Conservation (phyloP, 345 rosid species). For the Salix viminalis region DNA sequence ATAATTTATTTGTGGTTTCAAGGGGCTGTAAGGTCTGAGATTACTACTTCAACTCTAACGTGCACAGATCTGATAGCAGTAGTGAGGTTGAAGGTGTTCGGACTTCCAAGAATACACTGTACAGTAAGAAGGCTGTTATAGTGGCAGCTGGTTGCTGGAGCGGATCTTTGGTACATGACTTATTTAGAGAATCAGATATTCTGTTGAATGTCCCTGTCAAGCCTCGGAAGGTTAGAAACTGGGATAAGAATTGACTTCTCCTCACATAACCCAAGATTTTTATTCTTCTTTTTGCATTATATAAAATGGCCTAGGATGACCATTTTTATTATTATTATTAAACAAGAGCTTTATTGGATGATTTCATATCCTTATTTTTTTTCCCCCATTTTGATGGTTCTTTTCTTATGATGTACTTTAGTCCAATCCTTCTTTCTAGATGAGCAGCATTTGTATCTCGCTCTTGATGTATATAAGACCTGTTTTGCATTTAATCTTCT, state of each 20-base stretch:
- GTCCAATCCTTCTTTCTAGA: neutral
- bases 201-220: conserved; percentile 55
- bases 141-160: conserved; percentile 94
- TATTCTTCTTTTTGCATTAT: neutral
- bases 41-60: conserved; percentile 4
- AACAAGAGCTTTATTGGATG: neutral
- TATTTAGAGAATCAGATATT: conserved; percentile 46
- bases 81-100: conserved; percentile 56
- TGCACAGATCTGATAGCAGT: conserved; percentile 40
- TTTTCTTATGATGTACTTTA: neutral
- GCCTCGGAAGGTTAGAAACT: conserved; percentile 70
- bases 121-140: conserved; percentile 60
- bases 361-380: neutral
- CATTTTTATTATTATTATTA: neutral
- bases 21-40: neutral
- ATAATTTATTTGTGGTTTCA: neutral
- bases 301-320: neutral
- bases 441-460: neutral
- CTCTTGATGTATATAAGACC: neutral
- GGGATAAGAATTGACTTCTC: neutral
- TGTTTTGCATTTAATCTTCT: conserved; percentile 17
- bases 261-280: neutral
- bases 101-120: conserved; percentile 57
- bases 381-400: neutral
- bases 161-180: conserved; percentile 58